Percentiles rank a stretch among this genome's conserved stretches.
Evolutionary conservation across 1,284 basidiomycete species (phyloP).

Genomic region (Ustilago lituana): DNA sequence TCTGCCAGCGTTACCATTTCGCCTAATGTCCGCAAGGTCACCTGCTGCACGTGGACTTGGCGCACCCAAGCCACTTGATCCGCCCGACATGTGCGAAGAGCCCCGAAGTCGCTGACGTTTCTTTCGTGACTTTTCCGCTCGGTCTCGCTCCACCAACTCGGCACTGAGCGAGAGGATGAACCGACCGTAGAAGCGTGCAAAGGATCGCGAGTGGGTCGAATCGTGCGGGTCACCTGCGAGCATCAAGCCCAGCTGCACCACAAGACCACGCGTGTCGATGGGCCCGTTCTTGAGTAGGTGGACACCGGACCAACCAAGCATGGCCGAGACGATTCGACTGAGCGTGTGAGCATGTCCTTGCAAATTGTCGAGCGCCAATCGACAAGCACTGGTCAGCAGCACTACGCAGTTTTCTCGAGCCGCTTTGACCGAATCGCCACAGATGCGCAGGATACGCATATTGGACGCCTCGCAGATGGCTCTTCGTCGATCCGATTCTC

Average conservation of each 20-base stretch:
- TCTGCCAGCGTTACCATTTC: neutral
- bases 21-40: slow-evolving; percentile 15
- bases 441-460: slow-evolving; percentile 46
- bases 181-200: slow-evolving; percentile 43
- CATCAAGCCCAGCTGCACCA: slow-evolving; percentile 46
- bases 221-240: slow-evolving; percentile 39
- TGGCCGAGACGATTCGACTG: slow-evolving; percentile 41
- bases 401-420: slow-evolving; percentile 37
- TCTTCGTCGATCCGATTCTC: slow-evolving; percentile 39
- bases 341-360: slow-evolving; percentile 26
- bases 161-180: slow-evolving; percentile 50
- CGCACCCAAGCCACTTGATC: slow-evolving; percentile 23
- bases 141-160: slow-evolving; percentile 41
- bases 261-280: slow-evolving; percentile 43
- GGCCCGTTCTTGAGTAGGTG: slow-evolving; percentile 48
- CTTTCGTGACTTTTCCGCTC: slow-evolving; percentile 37
- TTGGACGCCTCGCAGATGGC: slow-evolving; percentile 41
- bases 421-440: slow-evolving; percentile 33
- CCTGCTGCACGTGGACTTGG: slow-evolving; percentile 17
- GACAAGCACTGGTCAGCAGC: slow-evolving; percentile 34
- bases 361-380: slow-evolving; percentile 36
- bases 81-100: slow-evolving; percentile 32
- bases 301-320: slow-evolving; percentile 47
- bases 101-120: slow-evolving; percentile 45
- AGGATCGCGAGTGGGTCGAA: slow-evolving; percentile 35